phyloP scores from a whole-genome alignment of 2,329 filamentous ascomycete species.

The Scedosporium dehoogii region DNA sequence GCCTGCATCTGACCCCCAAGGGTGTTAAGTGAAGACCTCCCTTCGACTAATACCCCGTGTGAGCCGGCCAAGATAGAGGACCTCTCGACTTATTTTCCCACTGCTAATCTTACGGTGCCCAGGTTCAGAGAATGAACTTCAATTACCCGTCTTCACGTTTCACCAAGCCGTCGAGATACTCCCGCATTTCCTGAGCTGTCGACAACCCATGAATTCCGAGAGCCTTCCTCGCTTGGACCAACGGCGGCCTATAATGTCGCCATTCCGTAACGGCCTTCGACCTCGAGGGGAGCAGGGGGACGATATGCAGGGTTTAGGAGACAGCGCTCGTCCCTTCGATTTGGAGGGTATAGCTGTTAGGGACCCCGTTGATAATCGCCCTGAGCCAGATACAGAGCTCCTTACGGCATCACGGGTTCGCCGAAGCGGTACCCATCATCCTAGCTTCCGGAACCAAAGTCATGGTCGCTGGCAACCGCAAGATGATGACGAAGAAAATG shows the following conservation, averaged over 20 bases:
- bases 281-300: not conserved
- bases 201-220: no score
- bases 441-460: not conserved
- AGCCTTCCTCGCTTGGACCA: no score
- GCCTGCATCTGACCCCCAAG: not conserved
- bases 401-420: not conserved
- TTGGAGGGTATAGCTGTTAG: not conserved
- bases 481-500: slow-evolving; percentile 37
- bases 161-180: no score
- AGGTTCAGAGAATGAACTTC: no score
- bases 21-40: not conserved
- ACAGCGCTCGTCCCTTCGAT: not conserved
- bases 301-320: not conserved
- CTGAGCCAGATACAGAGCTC: not conserved
- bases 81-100: no score
- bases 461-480: not conserved
- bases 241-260: not conserved
- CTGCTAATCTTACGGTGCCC: no score
- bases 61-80: no score
- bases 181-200: no score
- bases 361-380: not conserved
- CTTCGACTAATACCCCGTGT: not conserved
- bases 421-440: not conserved
- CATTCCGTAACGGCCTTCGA: not conserved
- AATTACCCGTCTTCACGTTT: no score